Evolutionary conservation across 768 basidiomycete genomes (phyloP).

Genomic region (Cystofilobasidium ferigula): DNA sequence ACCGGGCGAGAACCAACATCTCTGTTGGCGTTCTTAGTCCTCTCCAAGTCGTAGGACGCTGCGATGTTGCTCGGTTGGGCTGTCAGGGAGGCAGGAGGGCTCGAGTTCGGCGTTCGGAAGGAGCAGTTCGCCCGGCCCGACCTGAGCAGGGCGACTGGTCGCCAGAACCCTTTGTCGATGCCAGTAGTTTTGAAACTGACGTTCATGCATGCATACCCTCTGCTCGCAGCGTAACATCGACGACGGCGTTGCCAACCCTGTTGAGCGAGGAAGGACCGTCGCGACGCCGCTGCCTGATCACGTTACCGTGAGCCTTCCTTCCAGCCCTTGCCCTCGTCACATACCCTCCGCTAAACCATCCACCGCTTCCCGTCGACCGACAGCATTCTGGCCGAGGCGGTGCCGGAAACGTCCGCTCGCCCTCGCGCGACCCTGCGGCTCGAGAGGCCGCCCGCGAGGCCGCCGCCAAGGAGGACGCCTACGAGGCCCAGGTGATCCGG

Average conservation of each 20-base stretch:
- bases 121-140: too few relatives aligned
- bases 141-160: too few relatives aligned
- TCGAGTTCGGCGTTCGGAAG: too few relatives aligned
- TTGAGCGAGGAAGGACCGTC: slow-evolving; percentile 17
- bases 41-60: too few relatives aligned
- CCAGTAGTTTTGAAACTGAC: neutral
- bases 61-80: too few relatives aligned
- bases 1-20: too few relatives aligned
- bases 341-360: too few relatives aligned
- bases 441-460: slow-evolving; percentile 8
- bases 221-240: slow-evolving; percentile 1
- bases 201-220: neutral
- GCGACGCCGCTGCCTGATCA: neutral
- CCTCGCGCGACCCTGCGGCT: slow-evolving; percentile 21
- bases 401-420: slow-evolving; percentile 19
- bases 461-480: slow-evolving; percentile 17
- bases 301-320: neutral
- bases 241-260: neutral
- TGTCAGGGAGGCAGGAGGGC: too few relatives aligned
- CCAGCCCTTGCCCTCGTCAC: neutral
- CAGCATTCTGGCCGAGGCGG: slow-evolving; percentile 19
- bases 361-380: neutral
- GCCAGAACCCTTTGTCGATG: too few relatives aligned
- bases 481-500: slow-evolving; percentile 20
- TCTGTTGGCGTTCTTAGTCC: too few relatives aligned